Conservation (phyloP, 345 rosid genomes). For the Lagerstroemia speciosa region DNA sequence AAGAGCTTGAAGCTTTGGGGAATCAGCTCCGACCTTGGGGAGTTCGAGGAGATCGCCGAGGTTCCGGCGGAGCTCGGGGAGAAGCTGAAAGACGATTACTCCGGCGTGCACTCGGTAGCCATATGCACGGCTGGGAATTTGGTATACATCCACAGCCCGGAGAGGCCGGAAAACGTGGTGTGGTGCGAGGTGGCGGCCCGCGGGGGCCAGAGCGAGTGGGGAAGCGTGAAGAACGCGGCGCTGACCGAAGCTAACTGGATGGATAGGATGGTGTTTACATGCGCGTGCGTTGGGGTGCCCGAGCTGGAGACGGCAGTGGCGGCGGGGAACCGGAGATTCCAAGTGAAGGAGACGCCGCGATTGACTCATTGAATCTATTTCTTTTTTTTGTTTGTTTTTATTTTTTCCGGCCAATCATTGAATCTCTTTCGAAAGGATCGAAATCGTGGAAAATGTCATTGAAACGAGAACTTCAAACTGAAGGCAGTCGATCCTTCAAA, state of each 20-base stretch:
- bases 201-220: slow-evolving; percentile 8
- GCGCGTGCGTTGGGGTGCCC: slow-evolving; percentile 35
- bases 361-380: neutral
- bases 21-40: slow-evolving; percentile 19
- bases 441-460: too few relatives aligned
- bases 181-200: slow-evolving; percentile 5
- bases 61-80: slow-evolving; percentile 21
- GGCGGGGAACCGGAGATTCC: slow-evolving; percentile 2
- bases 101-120: slow-evolving; percentile 21
- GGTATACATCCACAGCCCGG: slow-evolving; percentile 26
- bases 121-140: slow-evolving; percentile 24
- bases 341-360: neutral
- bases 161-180: slow-evolving; percentile 8
- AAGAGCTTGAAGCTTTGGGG: slow-evolving; percentile 45
- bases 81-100: slow-evolving; percentile 1
- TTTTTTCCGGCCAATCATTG: too few relatives aligned
- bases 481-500: too few relatives aligned
- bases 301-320: slow-evolving; percentile 25
- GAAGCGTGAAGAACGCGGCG: slow-evolving; percentile 30
- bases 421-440: too few relatives aligned
- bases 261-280: slow-evolving; percentile 28
- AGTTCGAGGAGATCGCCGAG: slow-evolving; percentile 27
- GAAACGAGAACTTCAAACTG: too few relatives aligned
- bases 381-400: too few relatives aligned
- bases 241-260: slow-evolving; percentile 14